phyloP scores from a whole-genome alignment of 73 alveolate genomes.

The Tetrahymena malaccensis region DNA sequence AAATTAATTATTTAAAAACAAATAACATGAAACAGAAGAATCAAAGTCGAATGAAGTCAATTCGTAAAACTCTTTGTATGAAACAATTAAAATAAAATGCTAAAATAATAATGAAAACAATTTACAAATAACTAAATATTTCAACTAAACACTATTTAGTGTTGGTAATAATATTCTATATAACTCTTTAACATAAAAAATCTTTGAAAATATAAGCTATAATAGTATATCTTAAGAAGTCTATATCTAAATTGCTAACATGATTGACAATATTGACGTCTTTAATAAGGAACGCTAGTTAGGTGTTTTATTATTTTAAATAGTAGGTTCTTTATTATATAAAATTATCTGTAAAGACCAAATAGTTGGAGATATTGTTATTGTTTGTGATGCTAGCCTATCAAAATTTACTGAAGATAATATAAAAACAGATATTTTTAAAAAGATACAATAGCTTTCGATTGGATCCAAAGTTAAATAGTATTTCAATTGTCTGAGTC shows the following conservation, averaged over 20 bases:
- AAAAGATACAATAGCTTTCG: not conserved
- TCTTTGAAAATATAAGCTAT: not conserved
- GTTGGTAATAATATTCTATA: not conserved
- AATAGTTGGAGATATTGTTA: not conserved
- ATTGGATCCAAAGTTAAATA: not conserved
- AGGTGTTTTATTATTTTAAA: not conserved
- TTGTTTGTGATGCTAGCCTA: not conserved
- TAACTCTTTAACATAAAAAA: not conserved
- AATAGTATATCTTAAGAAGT: not conserved
- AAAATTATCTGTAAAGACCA: not conserved
- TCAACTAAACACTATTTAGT: not conserved
- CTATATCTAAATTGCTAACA: not conserved
- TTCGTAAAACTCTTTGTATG: not conserved
- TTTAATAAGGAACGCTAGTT: not conserved
- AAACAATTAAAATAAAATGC: not conserved
- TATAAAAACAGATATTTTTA: not conserved
- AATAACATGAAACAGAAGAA: not conserved
- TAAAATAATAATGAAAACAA: not conserved
- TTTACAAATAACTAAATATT: too few species aligned
- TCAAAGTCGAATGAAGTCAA: not conserved
- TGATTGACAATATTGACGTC: not conserved
- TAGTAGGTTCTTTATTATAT: not conserved
- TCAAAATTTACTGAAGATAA: not conserved
- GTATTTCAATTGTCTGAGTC: not conserved
- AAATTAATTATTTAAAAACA: not conserved